phyloP scores from a whole-genome alignment of 2,329 filamentous ascomycete species.

The Exophiala mesophila region DNA sequence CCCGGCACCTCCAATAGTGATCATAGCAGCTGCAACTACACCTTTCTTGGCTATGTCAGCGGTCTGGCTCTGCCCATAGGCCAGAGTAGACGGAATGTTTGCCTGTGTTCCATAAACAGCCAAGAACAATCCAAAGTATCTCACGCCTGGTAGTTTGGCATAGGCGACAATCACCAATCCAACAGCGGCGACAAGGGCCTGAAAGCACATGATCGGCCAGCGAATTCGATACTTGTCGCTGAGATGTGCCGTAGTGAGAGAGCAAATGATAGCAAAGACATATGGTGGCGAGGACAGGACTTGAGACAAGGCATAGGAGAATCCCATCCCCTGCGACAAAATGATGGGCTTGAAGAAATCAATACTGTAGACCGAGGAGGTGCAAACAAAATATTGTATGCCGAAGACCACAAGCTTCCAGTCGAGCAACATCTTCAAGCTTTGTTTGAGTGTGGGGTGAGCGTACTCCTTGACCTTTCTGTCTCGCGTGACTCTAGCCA shows the following conservation, averaged over 20 bases:
- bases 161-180: slow-evolving; percentile 62
- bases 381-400: slow-evolving; percentile 11
- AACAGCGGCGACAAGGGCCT: slow-evolving; percentile 57
- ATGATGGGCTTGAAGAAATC: slow-evolving; percentile 77
- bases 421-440: slow-evolving; percentile 13
- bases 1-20: slow-evolving; percentile 12
- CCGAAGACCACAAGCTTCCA: slow-evolving; percentile 17
- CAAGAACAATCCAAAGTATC: slow-evolving; percentile 5
- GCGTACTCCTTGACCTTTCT: slow-evolving; percentile 6
- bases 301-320: slow-evolving; percentile 59
- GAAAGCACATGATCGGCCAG: slow-evolving; percentile 54
- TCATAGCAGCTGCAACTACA: slow-evolving; percentile 15
- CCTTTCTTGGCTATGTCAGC: slow-evolving; percentile 10
- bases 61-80: slow-evolving; percentile 15
- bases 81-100: slow-evolving; percentile 6
- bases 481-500: slow-evolving; percentile 5
- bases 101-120: slow-evolving; percentile 55
- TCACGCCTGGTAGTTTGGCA: background rate
- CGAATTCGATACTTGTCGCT: slow-evolving; percentile 64
- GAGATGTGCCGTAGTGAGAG: slow-evolving; percentile 55
- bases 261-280: slow-evolving; percentile 59
- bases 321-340: slow-evolving; percentile 59
- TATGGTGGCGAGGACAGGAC: slow-evolving; percentile 69
- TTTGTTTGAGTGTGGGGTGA: slow-evolving; percentile 23
- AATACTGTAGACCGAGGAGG: slow-evolving; percentile 45